phyloP scores from a whole-genome alignment of 345 rosid genomes.

The Salix arbutifolia region DNA sequence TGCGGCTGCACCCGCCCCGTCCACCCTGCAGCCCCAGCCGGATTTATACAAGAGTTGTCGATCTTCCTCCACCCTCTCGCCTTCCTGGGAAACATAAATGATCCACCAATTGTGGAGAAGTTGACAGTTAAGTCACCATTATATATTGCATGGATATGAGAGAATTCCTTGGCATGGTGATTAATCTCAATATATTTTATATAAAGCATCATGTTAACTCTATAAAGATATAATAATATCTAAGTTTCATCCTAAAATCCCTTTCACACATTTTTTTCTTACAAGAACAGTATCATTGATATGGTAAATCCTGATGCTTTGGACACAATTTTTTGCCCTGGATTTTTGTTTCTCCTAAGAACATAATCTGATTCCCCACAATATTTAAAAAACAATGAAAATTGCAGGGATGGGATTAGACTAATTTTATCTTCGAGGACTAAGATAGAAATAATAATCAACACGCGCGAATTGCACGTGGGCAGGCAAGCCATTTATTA shows the following conservation, averaged over 20 bases:
- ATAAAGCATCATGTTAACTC: too few species aligned
- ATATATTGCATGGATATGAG: too few species aligned
- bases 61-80: constrained; percentile 62
- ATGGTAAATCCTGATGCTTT: neutral
- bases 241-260: neutral
- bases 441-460: neutral
- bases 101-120: constrained; percentile 46
- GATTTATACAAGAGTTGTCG: constrained; percentile 9
- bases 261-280: neutral
- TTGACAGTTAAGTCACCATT: too few species aligned
- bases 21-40: constrained; percentile 38
- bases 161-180: neutral
- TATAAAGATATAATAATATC: too few species aligned
- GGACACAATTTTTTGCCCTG: neutral
- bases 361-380: neutral
- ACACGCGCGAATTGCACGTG: neutral
- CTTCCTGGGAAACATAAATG: constrained; percentile 48
- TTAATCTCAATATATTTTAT: too few species aligned
- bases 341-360: neutral
- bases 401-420: neutral
- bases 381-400: neutral
- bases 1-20: constrained; percentile 25
- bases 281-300: neutral
- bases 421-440: neutral
- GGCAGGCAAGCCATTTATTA: neutral